Evolutionary conservation across 2,329 filamentous ascomycete species (phyloP), one percentile per base, ranked within the genome.

Genomic region (Cercospora canescens): DNA sequence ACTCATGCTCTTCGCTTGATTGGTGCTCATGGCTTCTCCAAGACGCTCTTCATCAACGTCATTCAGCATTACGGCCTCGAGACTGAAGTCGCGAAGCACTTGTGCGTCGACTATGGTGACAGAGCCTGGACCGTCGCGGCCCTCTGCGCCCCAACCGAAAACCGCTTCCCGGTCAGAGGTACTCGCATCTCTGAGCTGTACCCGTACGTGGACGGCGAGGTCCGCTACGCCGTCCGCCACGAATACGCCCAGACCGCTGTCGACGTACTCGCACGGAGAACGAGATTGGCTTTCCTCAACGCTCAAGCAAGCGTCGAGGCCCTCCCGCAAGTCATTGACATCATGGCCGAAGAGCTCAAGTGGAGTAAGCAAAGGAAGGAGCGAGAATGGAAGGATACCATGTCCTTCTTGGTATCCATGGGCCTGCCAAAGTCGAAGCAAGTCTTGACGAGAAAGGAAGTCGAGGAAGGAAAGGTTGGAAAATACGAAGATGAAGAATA

Each of bases 51-150:
- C 82, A 97, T 97, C 84, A 94, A 94, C 79, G 83, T 97, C 37
- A 95, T 97, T 76, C 93, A 97, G 79, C 92, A 96, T 81, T 97
- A 92, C 76, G 93, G 93, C 69, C 82, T 97, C 64, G 94, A 97
- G 80, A 96, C 92, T 18, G 93, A 96, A 73, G 92, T 97, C 21
- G 94, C 94, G 52, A 91, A 93, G 81, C 93, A 97, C 79, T 85
- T 97, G 35, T 91, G 90, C 14, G 87, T 91, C 75, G 91, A 92
- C 64, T 98, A 97, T 77, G 94, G 94, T 71, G 94, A 97, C 80
- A 88, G 94, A 65, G 93, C 94, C 21, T 97, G 94, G 94, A 90
- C 91, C 16, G 93, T 97, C 24, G 93, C 92, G 8, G 87, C 91
- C 1, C 84, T 97, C 56, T 94, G 91, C 72, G 84, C 86, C 16